Conservation (phyloP, 208 protist species). For the Crithidia acanthocephali region DNA sequence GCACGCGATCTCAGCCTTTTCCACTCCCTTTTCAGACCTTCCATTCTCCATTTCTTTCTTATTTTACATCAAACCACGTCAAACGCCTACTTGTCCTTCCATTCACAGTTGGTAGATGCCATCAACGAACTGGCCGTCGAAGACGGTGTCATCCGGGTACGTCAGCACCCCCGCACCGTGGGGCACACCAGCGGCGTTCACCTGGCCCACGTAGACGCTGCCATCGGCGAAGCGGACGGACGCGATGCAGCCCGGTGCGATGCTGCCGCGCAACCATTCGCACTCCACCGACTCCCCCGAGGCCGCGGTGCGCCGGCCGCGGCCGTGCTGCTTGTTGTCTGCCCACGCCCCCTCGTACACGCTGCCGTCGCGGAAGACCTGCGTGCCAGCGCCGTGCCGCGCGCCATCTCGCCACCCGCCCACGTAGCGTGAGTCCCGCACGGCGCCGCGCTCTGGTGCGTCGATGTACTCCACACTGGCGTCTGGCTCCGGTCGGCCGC, state of each 20-base stretch:
- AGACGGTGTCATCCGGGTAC: slow-evolving; percentile 86
- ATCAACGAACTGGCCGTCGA: slow-evolving; percentile 72
- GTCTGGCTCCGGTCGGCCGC: slow-evolving; percentile 57
- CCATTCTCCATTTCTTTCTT: too few relatives aligned
- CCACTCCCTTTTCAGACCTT: too few relatives aligned
- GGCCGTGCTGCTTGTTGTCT: slow-evolving; percentile 68
- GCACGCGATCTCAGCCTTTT: too few relatives aligned
- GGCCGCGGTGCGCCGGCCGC: slow-evolving; percentile 56
- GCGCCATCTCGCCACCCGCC: slow-evolving; percentile 75
- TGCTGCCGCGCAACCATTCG: slow-evolving; percentile 61
- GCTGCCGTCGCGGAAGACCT: slow-evolving; percentile 71
- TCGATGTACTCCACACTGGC: slow-evolving; percentile 67
- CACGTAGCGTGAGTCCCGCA: slow-evolving; percentile 69
- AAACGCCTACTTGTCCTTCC: background rate
- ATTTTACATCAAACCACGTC: background rate
- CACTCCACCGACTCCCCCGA: slow-evolving; percentile 71
- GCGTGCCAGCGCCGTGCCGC: slow-evolving; percentile 67
- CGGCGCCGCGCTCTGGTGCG: slow-evolving; percentile 19
- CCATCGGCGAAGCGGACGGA: slow-evolving; percentile 67
- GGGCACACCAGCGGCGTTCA: slow-evolving; percentile 48
- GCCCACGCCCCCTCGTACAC: slow-evolving; percentile 87
- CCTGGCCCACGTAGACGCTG: slow-evolving; percentile 77
- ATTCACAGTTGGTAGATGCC: slow-evolving; percentile 78
- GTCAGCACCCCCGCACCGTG: slow-evolving; percentile 72
- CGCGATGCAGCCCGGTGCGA: slow-evolving; percentile 59